Conservation (phyloP, 805 yeast genomes). For the Myxozyma vanderwaltii region DNA sequence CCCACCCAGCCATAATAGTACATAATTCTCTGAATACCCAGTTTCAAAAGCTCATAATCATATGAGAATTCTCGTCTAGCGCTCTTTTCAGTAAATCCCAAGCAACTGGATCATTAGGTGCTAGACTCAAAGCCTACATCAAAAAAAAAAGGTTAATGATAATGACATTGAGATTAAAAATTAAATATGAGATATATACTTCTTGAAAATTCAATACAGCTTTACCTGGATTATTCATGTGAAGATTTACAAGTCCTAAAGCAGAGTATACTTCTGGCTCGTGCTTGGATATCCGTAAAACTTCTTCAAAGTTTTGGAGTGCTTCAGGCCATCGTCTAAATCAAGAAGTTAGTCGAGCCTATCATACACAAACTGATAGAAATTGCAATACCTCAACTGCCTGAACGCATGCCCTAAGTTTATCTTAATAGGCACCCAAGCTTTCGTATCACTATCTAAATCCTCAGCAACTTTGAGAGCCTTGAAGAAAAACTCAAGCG, state of each 20-base stretch:
- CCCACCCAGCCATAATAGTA: background rate
- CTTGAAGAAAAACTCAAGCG: constrained; percentile 68
- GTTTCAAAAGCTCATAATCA: background rate
- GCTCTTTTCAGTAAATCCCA: constrained; percentile 80
- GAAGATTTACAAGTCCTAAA: constrained; percentile 78
- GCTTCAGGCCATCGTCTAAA: constrained; percentile 58
- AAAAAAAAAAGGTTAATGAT: background rate
- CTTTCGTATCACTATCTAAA: constrained; percentile 74
- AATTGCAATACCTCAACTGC: constrained; percentile 48
- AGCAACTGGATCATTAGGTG: constrained; percentile 83
- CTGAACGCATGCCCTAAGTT: constrained; percentile 89
- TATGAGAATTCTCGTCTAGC: constrained; percentile 32
- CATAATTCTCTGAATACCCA: background rate
- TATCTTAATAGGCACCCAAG: constrained; percentile 82
- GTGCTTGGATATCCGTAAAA: constrained; percentile 64
- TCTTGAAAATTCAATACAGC: constrained; percentile 79
- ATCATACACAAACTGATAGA: background rate
- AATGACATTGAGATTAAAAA: background rate
- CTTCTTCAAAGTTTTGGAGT: constrained; percentile 72
- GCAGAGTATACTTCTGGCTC: constrained; percentile 81
- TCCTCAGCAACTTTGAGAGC: constrained; percentile 71
- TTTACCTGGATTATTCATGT: constrained; percentile 59
- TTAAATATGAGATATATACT: constrained; percentile 30
- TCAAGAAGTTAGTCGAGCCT: background rate
- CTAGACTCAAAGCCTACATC: constrained; percentile 62